Conservation (phyloP, 306 rosid species). For the Chamaecrista fasciculata region DNA sequence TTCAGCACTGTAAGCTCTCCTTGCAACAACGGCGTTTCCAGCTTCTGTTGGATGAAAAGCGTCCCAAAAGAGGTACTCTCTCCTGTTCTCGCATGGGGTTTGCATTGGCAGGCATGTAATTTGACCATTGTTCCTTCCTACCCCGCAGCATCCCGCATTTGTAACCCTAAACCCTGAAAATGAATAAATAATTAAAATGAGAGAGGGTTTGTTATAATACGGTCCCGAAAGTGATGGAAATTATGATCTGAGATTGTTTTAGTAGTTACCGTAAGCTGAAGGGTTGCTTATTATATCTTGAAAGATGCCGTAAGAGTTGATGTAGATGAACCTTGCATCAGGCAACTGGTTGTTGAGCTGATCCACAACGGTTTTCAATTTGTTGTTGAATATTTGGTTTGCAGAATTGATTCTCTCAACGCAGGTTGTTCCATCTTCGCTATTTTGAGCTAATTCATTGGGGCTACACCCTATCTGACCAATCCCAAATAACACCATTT, state of each 20-base stretch:
- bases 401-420: constrained; percentile 74
- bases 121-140: constrained; percentile 93
- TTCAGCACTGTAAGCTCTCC: constrained; percentile 72
- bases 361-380: constrained; percentile 61
- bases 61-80: constrained; percentile 79
- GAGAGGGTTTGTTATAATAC: not conserved
- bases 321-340: constrained; percentile 64
- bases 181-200: too few relatives aligned
- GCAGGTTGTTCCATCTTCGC: constrained; percentile 79
- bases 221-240: too few relatives aligned
- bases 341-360: constrained; percentile 57
- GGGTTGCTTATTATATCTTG: constrained; percentile 68
- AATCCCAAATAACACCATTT: constrained; percentile 76
- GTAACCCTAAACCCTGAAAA: constrained; percentile 61
- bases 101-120: constrained; percentile 80
- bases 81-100: constrained; percentile 71
- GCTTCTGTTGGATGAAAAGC: constrained; percentile 93
- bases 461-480: constrained; percentile 96
- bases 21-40: constrained; percentile 52
- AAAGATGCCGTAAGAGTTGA: constrained; percentile 72
- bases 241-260: not conserved
- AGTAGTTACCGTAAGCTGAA: constrained; percentile 58
- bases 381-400: constrained; percentile 70
- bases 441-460: constrained; percentile 69
- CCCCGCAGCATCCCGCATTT: constrained; percentile 87